Evolutionary conservation across 1,139 yeast species (phyloP).

Genomic region (Yarrowia galli): DNA sequence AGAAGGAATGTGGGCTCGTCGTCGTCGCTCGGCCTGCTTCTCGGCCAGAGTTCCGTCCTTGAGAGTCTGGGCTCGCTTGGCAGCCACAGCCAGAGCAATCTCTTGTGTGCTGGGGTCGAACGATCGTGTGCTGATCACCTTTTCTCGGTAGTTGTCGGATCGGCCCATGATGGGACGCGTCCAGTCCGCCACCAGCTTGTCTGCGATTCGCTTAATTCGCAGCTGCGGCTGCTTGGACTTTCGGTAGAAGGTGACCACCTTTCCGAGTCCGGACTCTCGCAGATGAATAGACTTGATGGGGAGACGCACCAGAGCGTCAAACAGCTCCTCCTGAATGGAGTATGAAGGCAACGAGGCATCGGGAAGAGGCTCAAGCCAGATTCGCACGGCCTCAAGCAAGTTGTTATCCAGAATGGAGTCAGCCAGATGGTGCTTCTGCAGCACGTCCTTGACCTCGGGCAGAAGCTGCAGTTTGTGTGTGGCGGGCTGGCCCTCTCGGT

Average conservation of each 20-base stretch:
- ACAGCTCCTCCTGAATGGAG: conserved; percentile 89
- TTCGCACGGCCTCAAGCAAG: conserved; percentile 87
- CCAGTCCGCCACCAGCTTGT: conserved; percentile 94
- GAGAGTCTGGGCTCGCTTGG: conserved; percentile 41
- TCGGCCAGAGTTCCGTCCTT: conserved; percentile 46
- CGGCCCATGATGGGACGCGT: conserved; percentile 97
- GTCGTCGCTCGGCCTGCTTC: conserved; percentile 65
- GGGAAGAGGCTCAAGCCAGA: conserved; percentile 98
- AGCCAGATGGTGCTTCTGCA: conserved; percentile 81
- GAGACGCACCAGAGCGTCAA: conserved; percentile 72
- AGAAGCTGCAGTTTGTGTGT: conserved; percentile 83
- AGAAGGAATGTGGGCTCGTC: conserved; percentile 93
- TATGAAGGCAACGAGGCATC: conserved; percentile 97
- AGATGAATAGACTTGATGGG: conserved; percentile 96
- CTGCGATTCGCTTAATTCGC: conserved; percentile 84
- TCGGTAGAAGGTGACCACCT: conserved; percentile 92
- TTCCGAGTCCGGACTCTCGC: conserved; percentile 93
- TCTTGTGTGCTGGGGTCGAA: conserved; percentile 64
- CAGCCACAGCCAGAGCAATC: conserved; percentile 45
- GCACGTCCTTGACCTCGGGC: conserved; percentile 75
- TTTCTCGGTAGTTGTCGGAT: conserved; percentile 92
- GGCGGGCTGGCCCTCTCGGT: conserved; percentile 72
- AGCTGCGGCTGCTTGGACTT: conserved; percentile 90
- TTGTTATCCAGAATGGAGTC: conserved; percentile 95
- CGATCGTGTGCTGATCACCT: conserved; percentile 71